Base-by-base conservation (phyloP, 2,329 filamentous ascomycete species). In the Penicillium sp. region DNA sequence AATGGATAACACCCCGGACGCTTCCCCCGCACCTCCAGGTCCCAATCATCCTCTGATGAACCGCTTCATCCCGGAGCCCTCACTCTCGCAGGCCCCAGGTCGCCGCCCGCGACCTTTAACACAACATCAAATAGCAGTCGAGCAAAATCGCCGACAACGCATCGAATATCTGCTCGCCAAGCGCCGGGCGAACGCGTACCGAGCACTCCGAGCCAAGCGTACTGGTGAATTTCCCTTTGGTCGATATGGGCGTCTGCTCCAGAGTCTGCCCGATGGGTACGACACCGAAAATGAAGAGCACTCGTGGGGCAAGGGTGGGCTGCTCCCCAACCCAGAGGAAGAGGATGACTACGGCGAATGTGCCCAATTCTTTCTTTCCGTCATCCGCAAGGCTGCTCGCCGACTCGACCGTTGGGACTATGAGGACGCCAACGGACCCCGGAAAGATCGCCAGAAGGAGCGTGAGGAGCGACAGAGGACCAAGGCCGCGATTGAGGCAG, bases 111-210 rank as follows among this genome's bases (percentile, higher is more conserved):
- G 69, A 12, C 69, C 70, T 7, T 59, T 72, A 27, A 73, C 70
- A 2, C 68, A 71, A 35, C 70, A 73, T 38, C 70, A 73, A 39
- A 58, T 71, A 35, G 70, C 70, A 14, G 64, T 73, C 4, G 69
- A 72, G 42, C 65, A 70, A 35, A 70, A 72, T 39, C 62, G 68
- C 20, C 66, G 66, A 36, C 65, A 70, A 42, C 66, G 69, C 6
- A 66, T 72, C 39, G 67, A 71, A 15, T 70, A 71, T 48, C 55
- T 70, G 6, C 55, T 73, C 9, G 61, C 64, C 15, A 65, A 68
- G 42, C 65, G 68, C 25, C 65, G 62, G 41, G 52, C 46, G 25
- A 61, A 65, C 12, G 59, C 60, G 10, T 64, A 66, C 30, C 59
- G 61, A 17, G 44, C 59, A 32, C 49, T 69, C 6, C 62, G 63